phyloP scores from a whole-genome alignment of 2,329 filamentous ascomycete species.

The Fusarium napiforme region DNA sequence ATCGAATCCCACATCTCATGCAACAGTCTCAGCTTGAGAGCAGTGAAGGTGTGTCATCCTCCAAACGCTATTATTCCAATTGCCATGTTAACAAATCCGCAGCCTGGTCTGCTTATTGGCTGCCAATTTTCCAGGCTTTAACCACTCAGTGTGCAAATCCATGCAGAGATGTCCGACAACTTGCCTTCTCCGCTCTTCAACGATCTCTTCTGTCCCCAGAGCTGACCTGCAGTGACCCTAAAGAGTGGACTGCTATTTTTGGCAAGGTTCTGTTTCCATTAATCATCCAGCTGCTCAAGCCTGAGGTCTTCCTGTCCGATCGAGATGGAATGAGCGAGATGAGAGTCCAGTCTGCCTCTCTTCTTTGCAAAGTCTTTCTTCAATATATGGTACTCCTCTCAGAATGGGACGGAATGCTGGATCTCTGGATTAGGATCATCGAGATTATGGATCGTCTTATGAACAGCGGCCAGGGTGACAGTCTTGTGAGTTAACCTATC shows the following conservation, averaged over 20 bases:
- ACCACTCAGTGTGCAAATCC: constrained; percentile 94
- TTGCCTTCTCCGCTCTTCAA: constrained; percentile 88
- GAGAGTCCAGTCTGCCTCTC: constrained; percentile 86
- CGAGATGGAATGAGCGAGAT: constrained; percentile 95
- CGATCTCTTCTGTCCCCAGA: constrained; percentile 86
- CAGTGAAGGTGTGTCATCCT: constrained; percentile 72
- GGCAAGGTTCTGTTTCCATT: constrained; percentile 92
- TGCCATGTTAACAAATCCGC: constrained; percentile 23
- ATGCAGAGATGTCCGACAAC: constrained; percentile 89
- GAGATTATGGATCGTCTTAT: constrained; percentile 96
- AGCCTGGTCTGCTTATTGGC: constrained; percentile 99
- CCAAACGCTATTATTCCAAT: background rate
- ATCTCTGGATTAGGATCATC: constrained; percentile 91
- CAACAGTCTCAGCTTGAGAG: constrained; percentile 91
- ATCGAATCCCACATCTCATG: constrained; percentile 86
- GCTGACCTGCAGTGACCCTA: constrained; percentile 82
- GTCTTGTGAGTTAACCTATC: constrained; percentile 70
- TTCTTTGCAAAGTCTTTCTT: constrained; percentile 94
- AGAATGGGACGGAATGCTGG: constrained; percentile 88
- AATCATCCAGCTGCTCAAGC: constrained; percentile 86
- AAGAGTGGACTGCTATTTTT: constrained; percentile 96
- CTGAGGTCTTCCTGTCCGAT: constrained; percentile 93
- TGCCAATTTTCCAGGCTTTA: constrained; percentile 89
- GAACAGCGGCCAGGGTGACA: constrained; percentile 94
- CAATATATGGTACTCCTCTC: constrained; percentile 89